Percentiles rank a stretch among this genome's conserved stretches.
These are phyloP conservation scores for Tribonema minus DNA, from an alignment of 108 stramenopile genomes.

Conservation along the genomic window DNA sequence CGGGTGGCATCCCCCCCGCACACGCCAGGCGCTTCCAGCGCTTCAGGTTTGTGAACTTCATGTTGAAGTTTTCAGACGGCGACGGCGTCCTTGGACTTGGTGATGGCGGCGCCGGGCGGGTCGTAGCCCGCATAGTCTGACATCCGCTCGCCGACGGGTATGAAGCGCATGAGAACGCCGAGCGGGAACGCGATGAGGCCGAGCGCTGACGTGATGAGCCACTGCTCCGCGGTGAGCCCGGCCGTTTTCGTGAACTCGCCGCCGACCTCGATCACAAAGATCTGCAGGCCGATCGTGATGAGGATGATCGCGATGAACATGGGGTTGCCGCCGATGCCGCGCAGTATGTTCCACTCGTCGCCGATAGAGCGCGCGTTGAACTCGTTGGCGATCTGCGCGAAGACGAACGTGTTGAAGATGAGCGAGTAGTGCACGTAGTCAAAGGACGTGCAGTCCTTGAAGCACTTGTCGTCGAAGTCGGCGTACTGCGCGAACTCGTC, in stretches of 20 bases:
- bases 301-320: conserved; percentile 76
- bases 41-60: no score
- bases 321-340: conserved; percentile 68
- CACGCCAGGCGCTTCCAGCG: no score
- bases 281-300: conserved; percentile 73
- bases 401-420: conserved; percentile 95
- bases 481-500: conserved; percentile 3
- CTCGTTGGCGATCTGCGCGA: conserved; percentile 87
- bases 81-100: neutral
- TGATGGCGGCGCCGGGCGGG: neutral
- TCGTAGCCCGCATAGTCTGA: conserved; percentile 40
- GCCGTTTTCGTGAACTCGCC: conserved; percentile 58
- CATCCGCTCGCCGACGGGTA: conserved; percentile 45
- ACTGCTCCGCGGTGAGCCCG: conserved; percentile 46
- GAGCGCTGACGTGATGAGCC: conserved; percentile 44
- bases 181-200: conserved; percentile 42
- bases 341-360: conserved; percentile 64
- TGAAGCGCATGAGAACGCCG: conserved; percentile 54
- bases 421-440: conserved; percentile 68
- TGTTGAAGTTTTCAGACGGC: no score
- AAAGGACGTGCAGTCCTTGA: conserved; percentile 7
- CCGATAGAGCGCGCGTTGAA: conserved; percentile 67
- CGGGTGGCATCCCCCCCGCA: no score
- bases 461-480: conserved; percentile 1
- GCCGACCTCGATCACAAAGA: conserved; percentile 82